A percentile compares a stretch with the other conserved stretches of the same genome.
phyloP scores from a whole-genome alignment of 202 grass and related monocot species.

The Brachypodium distachyon region DNA sequence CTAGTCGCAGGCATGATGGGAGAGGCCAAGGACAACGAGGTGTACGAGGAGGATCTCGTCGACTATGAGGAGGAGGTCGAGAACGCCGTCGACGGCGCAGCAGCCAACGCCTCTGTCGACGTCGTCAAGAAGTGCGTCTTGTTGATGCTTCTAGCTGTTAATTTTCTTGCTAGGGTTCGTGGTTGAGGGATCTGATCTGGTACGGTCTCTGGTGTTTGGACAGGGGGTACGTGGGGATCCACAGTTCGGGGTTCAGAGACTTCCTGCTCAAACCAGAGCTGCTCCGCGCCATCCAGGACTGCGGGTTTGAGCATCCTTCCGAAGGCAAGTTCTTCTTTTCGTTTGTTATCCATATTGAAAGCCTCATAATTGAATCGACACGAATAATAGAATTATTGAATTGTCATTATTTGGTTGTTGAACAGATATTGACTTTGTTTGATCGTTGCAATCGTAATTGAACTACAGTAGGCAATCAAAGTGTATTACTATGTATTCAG shows the following conservation, averaged over 20 bases:
- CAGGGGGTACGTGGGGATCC: constrained; percentile 95
- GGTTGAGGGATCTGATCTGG: not conserved
- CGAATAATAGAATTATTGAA: not conserved
- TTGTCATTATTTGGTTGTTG: not conserved
- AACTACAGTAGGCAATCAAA: not conserved
- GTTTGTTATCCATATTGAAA: not conserved
- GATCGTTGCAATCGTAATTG: not conserved
- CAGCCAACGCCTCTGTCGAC: constrained; percentile 49
- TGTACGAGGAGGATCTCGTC: constrained; percentile 94
- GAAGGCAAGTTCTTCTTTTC: constrained; percentile 59
- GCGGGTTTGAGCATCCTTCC: constrained; percentile 95
- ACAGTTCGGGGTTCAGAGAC: constrained; percentile 96
- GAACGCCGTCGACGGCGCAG: constrained; percentile 46
- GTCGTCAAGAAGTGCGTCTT: constrained; percentile 70
- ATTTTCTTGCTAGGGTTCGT: not conserved
- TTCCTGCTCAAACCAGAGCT: constrained; percentile 98
- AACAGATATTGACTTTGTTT: not conserved
- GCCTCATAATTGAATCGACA: not conserved
- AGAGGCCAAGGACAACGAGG: constrained; percentile 73
- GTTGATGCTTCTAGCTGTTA: not conserved
- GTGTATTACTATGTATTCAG: not conserved
- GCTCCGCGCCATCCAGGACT: constrained; percentile 91
- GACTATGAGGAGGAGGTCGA: constrained; percentile 92
- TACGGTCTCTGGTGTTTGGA: not conserved
- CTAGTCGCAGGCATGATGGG: constrained; percentile 39